These are phyloP conservation scores for Syzygium jambos DNA, from an alignment of 345 rosid genomes.

Conservation along the genomic window DNA sequence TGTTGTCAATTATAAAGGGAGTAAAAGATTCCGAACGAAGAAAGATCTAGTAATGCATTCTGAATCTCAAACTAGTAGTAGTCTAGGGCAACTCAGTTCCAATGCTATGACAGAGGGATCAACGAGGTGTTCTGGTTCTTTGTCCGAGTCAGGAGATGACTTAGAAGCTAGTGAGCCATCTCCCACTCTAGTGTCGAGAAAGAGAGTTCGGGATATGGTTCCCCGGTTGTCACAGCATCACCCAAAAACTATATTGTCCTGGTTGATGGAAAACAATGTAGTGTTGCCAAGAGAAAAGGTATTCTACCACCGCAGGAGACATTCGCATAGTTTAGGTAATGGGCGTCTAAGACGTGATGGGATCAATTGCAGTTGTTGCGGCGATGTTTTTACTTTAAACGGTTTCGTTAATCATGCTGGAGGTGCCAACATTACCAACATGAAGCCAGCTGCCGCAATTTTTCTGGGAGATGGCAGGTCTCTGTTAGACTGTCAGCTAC, in stretches of 20 bases:
- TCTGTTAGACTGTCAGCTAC: conserved; percentile 33
- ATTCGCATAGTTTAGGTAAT: conserved; percentile 14
- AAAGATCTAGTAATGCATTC: not conserved
- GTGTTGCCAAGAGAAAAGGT: conserved; percentile 57
- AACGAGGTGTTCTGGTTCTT: not conserved
- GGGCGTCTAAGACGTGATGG: conserved; percentile 64
- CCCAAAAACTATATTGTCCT: conserved; percentile 52
- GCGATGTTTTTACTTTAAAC: conserved; percentile 28
- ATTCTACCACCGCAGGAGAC: conserved; percentile 19
- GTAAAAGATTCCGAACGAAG: not conserved
- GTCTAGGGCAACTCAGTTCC: not conserved
- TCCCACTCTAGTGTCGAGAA: conserved; percentile 32
- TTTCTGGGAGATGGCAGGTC: conserved; percentile 75
- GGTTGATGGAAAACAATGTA: conserved; percentile 63
- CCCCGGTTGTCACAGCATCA: conserved; percentile 24
- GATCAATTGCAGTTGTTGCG: conserved; percentile 66
- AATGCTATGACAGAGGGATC: not conserved
- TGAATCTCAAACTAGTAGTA: not conserved
- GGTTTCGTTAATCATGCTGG: conserved; percentile 52
- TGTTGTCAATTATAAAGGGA: not conserved
- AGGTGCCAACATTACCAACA: conserved; percentile 6
- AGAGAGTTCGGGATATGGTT: conserved; percentile 34
- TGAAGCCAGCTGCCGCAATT: conserved; percentile 44
- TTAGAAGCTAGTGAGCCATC: not conserved
- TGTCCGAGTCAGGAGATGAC: not conserved